Evolutionary conservation across 768 basidiomycete genomes (phyloP), one percentile per base, ranked within the genome.

Genomic region (Cyclocybe cylindracea): DNA sequence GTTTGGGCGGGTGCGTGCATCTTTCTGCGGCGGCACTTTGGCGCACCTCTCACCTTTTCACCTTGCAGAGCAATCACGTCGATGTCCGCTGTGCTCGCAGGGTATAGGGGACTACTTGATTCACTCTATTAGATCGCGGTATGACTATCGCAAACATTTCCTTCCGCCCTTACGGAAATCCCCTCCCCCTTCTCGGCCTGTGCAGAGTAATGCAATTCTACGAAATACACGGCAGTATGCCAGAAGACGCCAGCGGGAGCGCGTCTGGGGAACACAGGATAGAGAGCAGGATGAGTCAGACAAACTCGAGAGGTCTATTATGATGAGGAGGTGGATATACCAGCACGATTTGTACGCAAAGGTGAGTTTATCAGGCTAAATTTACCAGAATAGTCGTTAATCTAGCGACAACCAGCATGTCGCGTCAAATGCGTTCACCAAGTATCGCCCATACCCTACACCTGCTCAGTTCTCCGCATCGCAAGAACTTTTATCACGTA

Each of bases 361-460:
- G 80, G 94, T 92, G 39, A 38, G 46, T 46, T 50, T 35, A 51
- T 44, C 31, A 19, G 46, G 10, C 41, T 61, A 32, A 55, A 36
- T 55, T 42, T 35, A 33, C 36, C 32, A 51, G 39, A 42, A 57
- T 39, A 41, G 48, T 9, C 51, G 38, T 44, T 6, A 24, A 24
- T 24, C 24, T 5, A 24, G 24, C 5, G 5, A 24, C 24, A 24
- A 24, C 24, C 39, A 97, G 94, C 94, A 98, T 64, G 84, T 97
- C 45, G 94, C 91, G 3, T 93, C 91, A 31, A 98, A 97, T 61
- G 65, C 82, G 1, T 85, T 80, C 60, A 95, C 94, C 4, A 84
- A 88, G 45, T 96, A 90, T 67, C 84, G 85, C n/a, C 94, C 94
- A 14, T 91, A 83, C 57, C 94, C 94, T n/a, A 86, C 85, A 0